Evolutionary conservation across 495 filamentous ascomycete species (phyloP), one percentile per base, ranked within the genome.

Genomic region (Xylona heveae): DNA sequence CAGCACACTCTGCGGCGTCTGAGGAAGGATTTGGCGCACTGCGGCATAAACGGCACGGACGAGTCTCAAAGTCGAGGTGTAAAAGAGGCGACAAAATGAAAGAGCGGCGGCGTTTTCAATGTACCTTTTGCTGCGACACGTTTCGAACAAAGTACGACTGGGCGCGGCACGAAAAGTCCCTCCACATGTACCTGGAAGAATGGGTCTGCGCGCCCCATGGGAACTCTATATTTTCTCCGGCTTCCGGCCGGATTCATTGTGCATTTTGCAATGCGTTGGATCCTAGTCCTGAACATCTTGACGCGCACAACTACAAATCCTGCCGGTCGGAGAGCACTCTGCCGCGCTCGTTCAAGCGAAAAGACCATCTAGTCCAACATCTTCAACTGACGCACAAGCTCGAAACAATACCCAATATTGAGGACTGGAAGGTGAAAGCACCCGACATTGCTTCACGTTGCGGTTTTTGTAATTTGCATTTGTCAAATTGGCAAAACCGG

Each of bases 91-190:
- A n/a, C n/a, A n/a, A n/a, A n/a, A n/a, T n/a, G n/a, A 71, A 74
- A 45, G 74, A 74, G 20, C 68, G 75, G 24, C 67, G 78, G 38
- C 69, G 80, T 21, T 88, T 71, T 51, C 74, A 83, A 43, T 88
- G 79, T 48, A 88, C 79, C 6, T 88, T 88, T 53, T 88, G 79
- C 46, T 70, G 68, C 0, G 70, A 78, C 35, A 74, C 69, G 0
- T 85, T 84, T 53, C 68, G 70, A 36, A 80, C 73, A 31, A 81
- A 82, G 49, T 75, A 81, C 49, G 79, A 88, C 49, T 88, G 79
- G 79, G 62, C 71, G 33, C 62, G 79, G 22, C 79, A 88, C 47
- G 79, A 88, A 46, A 82, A 79, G 40, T 78, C 73, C 13, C 54
- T 83, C 13, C 79, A 88, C 45, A 43, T 88, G 19, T 69, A 65